Evolutionary conservation across 169 alveolate genomes (phyloP).

Genomic region (Pseudocohnilembus persalinus): DNA sequence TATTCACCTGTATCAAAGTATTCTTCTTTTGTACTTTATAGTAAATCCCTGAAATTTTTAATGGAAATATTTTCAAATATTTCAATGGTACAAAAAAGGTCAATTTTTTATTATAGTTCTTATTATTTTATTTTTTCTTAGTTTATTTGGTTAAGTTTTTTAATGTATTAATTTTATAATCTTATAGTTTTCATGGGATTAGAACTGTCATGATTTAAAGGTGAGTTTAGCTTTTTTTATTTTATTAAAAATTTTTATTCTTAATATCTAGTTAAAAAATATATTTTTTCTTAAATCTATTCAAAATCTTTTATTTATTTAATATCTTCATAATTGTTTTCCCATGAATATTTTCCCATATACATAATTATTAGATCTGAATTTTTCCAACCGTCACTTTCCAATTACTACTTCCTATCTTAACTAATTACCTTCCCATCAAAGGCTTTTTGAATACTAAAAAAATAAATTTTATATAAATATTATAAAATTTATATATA

Average conservation of each 20-base stretch:
- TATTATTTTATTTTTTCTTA: slow-evolving; percentile 1
- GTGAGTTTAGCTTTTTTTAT: neutral
- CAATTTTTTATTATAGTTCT: slow-evolving; percentile 11
- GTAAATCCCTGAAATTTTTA: slow-evolving; percentile 26
- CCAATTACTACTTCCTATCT: neutral
- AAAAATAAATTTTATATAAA: no score
- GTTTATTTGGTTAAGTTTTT: neutral
- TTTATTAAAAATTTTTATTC: neutral
- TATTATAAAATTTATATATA: no score
- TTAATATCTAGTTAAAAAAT: neutral
- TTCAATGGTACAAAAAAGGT: slow-evolving; percentile 12
- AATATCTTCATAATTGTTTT: neutral
- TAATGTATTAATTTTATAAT: neutral
- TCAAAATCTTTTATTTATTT: slow-evolving; percentile 9
- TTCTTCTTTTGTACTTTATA: slow-evolving; percentile 19
- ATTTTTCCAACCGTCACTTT: slow-evolving; percentile 6
- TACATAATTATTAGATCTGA: slow-evolving; percentile 3
- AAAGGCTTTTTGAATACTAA: neutral
- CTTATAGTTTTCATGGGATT: neutral
- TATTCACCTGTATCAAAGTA: slow-evolving; percentile 19
- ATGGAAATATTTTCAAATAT: slow-evolving; percentile 22
- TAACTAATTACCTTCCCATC: neutral
- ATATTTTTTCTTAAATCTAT: neutral
- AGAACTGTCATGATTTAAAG: neutral
- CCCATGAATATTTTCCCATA: slow-evolving; percentile 18